These are phyloP conservation scores for Chrysosphaeria jannelii DNA, from an alignment of 2,329 filamentous ascomycete species.

Conservation along the genomic window DNA sequence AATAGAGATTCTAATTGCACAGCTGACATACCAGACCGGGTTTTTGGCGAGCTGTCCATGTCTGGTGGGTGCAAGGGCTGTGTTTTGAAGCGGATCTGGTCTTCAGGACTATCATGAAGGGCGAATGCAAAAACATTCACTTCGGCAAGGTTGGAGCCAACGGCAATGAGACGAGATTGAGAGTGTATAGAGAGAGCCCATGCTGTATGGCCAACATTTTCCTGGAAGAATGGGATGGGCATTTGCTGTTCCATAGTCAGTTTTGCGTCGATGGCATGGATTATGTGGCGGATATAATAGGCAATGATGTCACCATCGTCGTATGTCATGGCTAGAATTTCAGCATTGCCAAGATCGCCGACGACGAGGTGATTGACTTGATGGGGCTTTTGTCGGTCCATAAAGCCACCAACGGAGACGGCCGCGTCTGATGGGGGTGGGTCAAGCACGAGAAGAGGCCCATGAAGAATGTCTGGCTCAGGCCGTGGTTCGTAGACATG, in stretches of 20 bases:
- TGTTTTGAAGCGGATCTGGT: conserved; percentile 5
- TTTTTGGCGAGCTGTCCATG: conserved; percentile 5
- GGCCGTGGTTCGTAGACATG: conserved; percentile 22
- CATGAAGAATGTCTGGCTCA: conserved; percentile 17
- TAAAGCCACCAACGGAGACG: conserved; percentile 15
- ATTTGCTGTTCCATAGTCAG: conserved; percentile 1
- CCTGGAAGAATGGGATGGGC: conserved; percentile 29
- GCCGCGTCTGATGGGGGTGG: conserved; percentile 13
- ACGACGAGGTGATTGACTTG: conserved; percentile 38
- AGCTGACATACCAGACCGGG: conserved; percentile 4
- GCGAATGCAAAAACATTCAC: conserved; percentile 22
- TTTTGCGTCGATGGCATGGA: conserved; percentile 11
- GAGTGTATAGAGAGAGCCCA: conserved; percentile 75
- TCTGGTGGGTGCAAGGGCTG: not conserved
- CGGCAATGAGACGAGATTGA: conserved; percentile 56
- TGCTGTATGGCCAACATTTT: conserved; percentile 48
- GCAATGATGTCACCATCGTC: conserved; percentile 50
- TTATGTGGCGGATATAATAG: conserved; percentile 29
- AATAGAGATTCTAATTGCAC: conserved; percentile 9
- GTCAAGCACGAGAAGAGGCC: conserved; percentile 19
- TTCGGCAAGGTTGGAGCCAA: conserved; percentile 41
- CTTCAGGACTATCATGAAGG: conserved; percentile 2
- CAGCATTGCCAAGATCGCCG: conserved; percentile 35
- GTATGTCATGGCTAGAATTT: conserved; percentile 34
- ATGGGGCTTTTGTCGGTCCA: conserved; percentile 23